Conservation (phyloP, 202 grass and related monocot genomes). For the Zizania palustris region DNA sequence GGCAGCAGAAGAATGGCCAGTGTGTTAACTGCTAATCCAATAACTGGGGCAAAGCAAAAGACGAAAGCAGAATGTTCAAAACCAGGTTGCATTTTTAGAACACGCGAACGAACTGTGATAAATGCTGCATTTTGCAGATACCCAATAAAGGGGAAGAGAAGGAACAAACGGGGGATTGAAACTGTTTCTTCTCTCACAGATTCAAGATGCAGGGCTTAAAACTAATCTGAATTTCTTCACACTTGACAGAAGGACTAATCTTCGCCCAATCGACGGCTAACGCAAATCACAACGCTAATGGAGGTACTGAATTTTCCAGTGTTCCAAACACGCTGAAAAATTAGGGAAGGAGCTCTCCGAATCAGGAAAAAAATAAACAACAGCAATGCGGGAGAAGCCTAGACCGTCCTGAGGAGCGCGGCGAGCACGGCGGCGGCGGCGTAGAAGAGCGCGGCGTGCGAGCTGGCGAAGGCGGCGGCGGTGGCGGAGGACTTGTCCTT, state of each 20-base stretch:
- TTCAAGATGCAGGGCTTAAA: conserved; percentile 7
- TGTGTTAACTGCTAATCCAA: too few species aligned
- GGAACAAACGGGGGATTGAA: too few species aligned
- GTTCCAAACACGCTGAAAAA: not conserved
- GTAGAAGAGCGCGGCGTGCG: conserved; percentile 37
- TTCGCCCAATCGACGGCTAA: conserved; percentile 37
- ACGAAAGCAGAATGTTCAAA: too few species aligned
- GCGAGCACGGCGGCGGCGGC: conserved; percentile 44
- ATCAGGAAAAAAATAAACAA: not conserved
- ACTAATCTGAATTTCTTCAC: conserved; percentile 52
- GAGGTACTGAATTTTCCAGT: conserved; percentile 12
- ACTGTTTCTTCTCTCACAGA: not conserved
- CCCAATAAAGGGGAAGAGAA: too few species aligned
- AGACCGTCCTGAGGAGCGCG: conserved; percentile 47
- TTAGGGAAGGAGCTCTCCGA: not conserved
- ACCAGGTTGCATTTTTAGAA: too few species aligned
- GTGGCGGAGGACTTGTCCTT: conserved; percentile 51
- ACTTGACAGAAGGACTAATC: conserved; percentile 25
- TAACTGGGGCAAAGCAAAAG: too few species aligned
- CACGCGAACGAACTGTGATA: too few species aligned
- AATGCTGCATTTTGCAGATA: too few species aligned
- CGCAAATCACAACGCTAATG: conserved; percentile 44
- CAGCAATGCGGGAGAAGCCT: not conserved
- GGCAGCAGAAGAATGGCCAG: too few species aligned
- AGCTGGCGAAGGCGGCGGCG: conserved; percentile 10